These are phyloP conservation scores for Chamaecrista fasciculata DNA, from an alignment of 306 rosid genomes.

Conservation along the genomic window DNA sequence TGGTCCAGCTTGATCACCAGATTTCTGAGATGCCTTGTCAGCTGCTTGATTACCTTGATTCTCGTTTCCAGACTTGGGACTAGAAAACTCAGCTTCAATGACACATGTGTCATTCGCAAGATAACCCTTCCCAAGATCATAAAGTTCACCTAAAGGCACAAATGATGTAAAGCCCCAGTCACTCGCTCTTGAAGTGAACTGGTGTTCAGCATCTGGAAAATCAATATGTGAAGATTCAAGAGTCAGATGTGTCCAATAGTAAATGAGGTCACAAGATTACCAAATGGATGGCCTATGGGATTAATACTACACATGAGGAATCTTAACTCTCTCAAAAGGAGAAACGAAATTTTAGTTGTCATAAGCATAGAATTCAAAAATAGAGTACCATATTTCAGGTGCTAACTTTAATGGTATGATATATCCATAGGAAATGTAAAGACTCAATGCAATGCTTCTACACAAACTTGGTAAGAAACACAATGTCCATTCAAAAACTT, in stretches of 20 bases:
- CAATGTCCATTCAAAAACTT: not conserved
- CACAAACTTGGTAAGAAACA: not conserved
- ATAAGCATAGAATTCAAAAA: not conserved
- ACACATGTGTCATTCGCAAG: slow-evolving; percentile 49
- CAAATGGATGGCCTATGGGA: not conserved
- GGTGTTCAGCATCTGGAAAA: slow-evolving; percentile 45
- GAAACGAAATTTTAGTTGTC: no score
- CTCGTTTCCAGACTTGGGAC: not conserved
- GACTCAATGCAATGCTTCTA: not conserved
- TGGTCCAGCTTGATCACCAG: not conserved
- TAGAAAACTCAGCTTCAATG: slow-evolving; percentile 55
- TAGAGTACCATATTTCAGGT: not conserved
- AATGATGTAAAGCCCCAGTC: slow-evolving; percentile 60
- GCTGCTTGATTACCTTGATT: not conserved
- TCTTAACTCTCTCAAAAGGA: no score
- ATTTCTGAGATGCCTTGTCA: not conserved
- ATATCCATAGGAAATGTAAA: not conserved
- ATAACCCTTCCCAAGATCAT: slow-evolving; percentile 44
- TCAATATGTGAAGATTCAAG: slow-evolving; percentile 20
- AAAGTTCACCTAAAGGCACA: slow-evolving; percentile 49
- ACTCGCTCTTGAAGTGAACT: slow-evolving; percentile 44
- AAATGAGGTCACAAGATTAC: not conserved
- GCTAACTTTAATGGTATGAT: not conserved
- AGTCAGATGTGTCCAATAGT: not conserved
- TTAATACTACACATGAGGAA: not conserved